phyloP scores from a whole-genome alignment of 495 filamentous ascomycete genomes.

The Parachaetomium inaequale region DNA sequence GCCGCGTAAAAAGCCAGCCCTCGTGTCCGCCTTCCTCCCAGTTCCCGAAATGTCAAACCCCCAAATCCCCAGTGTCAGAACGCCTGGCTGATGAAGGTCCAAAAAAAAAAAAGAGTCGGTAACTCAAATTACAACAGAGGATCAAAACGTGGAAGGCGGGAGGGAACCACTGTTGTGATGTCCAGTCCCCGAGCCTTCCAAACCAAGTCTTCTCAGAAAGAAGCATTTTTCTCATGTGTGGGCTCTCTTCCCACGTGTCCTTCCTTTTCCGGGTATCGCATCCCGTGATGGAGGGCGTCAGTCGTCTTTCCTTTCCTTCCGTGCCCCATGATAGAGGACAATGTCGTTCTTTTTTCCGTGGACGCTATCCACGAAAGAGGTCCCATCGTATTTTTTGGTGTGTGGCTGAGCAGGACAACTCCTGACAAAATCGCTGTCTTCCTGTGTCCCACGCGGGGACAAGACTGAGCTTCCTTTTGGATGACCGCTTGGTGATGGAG shows the following conservation, averaged over 20 bases:
- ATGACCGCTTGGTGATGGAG: not conserved
- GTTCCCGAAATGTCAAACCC: constrained; percentile 7
- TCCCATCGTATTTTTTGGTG: not conserved
- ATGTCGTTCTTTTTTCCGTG: not conserved
- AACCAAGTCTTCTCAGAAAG: not conserved
- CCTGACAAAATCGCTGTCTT: not conserved
- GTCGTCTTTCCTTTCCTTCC: not conserved
- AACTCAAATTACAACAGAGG: not conserved
- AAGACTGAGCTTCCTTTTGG: not conserved
- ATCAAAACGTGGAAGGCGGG: not conserved
- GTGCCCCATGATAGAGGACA: not conserved
- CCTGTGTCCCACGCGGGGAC: not conserved
- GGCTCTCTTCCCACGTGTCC: not conserved
- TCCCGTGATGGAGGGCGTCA: not conserved
- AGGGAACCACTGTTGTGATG: not conserved
- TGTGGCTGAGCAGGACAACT: not conserved
- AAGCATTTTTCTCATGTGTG: not conserved
- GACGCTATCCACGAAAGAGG: too few species aligned
- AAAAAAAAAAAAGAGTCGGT: not conserved
- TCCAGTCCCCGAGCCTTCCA: not conserved
- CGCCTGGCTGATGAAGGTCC: constrained; percentile 11
- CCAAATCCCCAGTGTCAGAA: constrained; percentile 6
- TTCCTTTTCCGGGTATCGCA: not conserved
- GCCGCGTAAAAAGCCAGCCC: not conserved
- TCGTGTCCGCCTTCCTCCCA: not conserved